Conservation (phyloP, 257 asterid genomes). For the Mentha longifolia region DNA sequence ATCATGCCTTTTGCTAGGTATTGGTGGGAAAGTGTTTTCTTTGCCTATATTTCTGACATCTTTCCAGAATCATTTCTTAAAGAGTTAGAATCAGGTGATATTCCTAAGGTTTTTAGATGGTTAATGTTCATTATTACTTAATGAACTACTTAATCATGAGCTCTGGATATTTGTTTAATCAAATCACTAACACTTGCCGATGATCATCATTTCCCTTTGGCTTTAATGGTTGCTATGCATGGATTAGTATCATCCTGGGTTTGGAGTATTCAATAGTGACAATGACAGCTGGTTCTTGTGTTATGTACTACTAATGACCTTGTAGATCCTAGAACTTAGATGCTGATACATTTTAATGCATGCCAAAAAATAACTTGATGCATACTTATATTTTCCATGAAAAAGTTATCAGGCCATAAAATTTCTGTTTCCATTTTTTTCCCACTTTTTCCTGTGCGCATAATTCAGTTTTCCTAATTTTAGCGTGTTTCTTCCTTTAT, state of each 20-base stretch:
- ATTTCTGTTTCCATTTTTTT: neutral
- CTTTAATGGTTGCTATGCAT: conserved; percentile 26
- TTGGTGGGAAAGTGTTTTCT: conserved; percentile 8
- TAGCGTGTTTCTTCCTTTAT: conserved; percentile 28
- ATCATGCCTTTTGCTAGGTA: conserved; percentile 16
- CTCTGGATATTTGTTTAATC: conserved; percentile 11
- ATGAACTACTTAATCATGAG: conserved; percentile 11
- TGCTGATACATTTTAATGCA: conserved; percentile 7
- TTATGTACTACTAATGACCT: conserved; percentile 15
- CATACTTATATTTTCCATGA: conserved; percentile 1
- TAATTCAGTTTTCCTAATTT: conserved; percentile 25
- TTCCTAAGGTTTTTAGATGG: conserved; percentile 20
- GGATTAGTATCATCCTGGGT: conserved; percentile 10
- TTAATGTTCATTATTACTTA: neutral
- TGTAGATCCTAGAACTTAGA: conserved; percentile 8
- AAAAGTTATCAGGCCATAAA: neutral
- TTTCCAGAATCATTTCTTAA: neutral
- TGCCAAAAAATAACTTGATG: neutral
- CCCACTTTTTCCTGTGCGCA: conserved; percentile 17
- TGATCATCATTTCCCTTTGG: conserved; percentile 19
- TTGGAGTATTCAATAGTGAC: conserved; percentile 12
- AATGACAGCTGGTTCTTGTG: neutral
- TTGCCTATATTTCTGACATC: neutral
- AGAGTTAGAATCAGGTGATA: conserved; percentile 18
- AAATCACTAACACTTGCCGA: conserved; percentile 7